Percentiles rank a stretch among this genome's conserved stretches.
Conservation (phyloP, 805 yeast genomes). For the Candida maris region DNA sequence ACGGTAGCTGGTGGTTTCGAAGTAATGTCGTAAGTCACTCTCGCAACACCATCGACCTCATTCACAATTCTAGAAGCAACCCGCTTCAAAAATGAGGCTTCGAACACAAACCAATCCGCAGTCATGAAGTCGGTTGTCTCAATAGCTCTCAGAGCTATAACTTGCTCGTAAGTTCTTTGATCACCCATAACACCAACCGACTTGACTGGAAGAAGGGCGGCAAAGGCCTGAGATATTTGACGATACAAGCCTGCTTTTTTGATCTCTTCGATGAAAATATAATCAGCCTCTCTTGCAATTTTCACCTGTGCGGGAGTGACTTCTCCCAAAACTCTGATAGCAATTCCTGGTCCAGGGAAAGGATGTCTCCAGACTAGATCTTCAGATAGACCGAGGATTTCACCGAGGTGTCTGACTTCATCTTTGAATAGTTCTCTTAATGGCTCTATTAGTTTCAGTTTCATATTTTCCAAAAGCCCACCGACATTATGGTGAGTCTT, state of each 20-base stretch:
- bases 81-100: conserved; percentile 83
- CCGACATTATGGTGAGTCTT: conserved; percentile 99
- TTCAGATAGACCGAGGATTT: conserved; percentile 89
- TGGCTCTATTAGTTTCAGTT: conserved; percentile 96
- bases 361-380: conserved; percentile 99
- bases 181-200: conserved; percentile 99
- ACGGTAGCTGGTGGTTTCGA: conserved; percentile 99
- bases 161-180: conserved; percentile 98
- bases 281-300: conserved; percentile 96
- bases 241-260: conserved; percentile 88
- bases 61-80: conserved; percentile 96
- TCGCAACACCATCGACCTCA: conserved; percentile 98
- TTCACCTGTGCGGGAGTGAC: conserved; percentile 90
- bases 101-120: conserved; percentile 98
- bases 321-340: conserved; percentile 96
- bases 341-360: conserved; percentile 99
- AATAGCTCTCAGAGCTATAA: conserved; percentile 96
- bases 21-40: conserved; percentile 98
- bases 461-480: conserved; percentile 96
- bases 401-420: conserved; percentile 96
- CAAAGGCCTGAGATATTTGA: conserved; percentile 95
- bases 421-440: conserved; percentile 97
- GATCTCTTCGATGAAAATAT: conserved; percentile 94
- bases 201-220: conserved; percentile 93
- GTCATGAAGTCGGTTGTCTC: conserved; percentile 99